A percentile compares a stretch with the other conserved stretches of the same genome.
Evolutionary conservation across 2,329 filamentous ascomycete genomes (phyloP).

Genomic region (Hypoxylon sp.): DNA sequence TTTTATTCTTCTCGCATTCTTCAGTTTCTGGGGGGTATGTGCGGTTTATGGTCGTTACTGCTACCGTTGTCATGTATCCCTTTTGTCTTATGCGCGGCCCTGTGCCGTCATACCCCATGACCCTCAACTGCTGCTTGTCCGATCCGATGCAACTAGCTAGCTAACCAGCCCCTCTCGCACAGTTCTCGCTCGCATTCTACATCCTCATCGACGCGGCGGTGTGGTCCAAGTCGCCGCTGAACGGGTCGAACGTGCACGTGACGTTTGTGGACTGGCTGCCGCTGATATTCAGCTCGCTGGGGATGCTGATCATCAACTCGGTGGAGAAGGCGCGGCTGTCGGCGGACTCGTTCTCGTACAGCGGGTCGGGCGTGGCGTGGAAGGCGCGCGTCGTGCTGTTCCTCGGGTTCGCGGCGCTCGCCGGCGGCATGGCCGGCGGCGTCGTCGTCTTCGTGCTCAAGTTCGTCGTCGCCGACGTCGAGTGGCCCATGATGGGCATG

Average conservation of each 20-base stretch:
- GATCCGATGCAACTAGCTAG: conserved; percentile 22
- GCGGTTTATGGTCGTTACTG: neutral
- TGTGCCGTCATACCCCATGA: too few relatives aligned
- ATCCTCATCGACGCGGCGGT: conserved; percentile 73
- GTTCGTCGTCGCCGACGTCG: conserved; percentile 65
- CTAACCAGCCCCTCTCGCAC: neutral
- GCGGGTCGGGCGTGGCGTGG: conserved; percentile 70
- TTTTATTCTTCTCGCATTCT: too few relatives aligned
- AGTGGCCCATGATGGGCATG: conserved; percentile 69
- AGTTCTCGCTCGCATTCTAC: conserved; percentile 76
- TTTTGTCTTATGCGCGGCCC: neutral
- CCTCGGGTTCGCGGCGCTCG: conserved; percentile 70
- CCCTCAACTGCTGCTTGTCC: too few relatives aligned
- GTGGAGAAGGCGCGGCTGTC: conserved; percentile 73
- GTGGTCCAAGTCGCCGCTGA: conserved; percentile 69
- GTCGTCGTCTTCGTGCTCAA: conserved; percentile 74
- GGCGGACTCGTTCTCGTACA: conserved; percentile 69
- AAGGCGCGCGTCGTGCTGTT: conserved; percentile 74
- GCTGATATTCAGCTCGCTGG: conserved; percentile 71
- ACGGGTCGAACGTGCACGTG: conserved; percentile 69
- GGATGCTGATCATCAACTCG: conserved; percentile 76
- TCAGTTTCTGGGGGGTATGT: too few relatives aligned
- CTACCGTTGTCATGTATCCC: neutral
- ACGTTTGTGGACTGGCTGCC: conserved; percentile 76
- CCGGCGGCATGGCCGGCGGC: conserved; percentile 73